Base-by-base conservation (phyloP, 495 filamentous ascomycete genomes). In the Penicillium tannophilum region DNA sequence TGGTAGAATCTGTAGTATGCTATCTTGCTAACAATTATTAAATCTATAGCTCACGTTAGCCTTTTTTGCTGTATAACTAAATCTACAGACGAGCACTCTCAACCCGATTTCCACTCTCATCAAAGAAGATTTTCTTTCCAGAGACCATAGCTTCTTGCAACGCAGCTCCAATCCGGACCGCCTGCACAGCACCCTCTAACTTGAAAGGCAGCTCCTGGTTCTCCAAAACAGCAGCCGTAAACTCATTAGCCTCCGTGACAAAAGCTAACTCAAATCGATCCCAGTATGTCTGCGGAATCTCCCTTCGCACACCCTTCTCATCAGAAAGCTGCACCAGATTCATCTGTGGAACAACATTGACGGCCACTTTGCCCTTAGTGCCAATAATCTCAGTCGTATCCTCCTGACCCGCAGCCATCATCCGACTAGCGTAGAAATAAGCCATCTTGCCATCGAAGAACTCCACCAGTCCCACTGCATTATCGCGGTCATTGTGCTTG, bases 351-450 rank as follows among this genome's bases (percentile, higher is more conserved):
- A 83, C 75, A 11, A 72, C 75, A 58, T 87, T 88, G 23, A 88
- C 77, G 0, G 76, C 72, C 12, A 88, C 47, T 63, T 87, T 86
- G 2, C 84, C 85, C 58, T 79, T 72, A 0, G 84, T 86, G 6
- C 85, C 85, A 54, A 88, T 83, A 45, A 88, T 78, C 67, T 88
- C 85, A 0, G 84, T 85, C 47, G 76, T 80, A 63, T 88, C 85
- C 56, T 86, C 78, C 69, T 87, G 84, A 0, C 85, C 85, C 2
- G 79, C 75, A 0, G 81, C 76, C 81, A 86, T 87, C 82, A 84
- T 87, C 7, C 85, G 73, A 17, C 71, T 77, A 31, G 69, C 73
- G 63, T 83, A 87, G 52, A 84, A 81, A 62, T 86, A 86, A 8
- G 84, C 85, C 44, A 88, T 79, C 66, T 76, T 75, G 6, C 82